Base-by-base conservation (phyloP, 164 flowering plant species). In the Magnolia officinalis region DNA sequence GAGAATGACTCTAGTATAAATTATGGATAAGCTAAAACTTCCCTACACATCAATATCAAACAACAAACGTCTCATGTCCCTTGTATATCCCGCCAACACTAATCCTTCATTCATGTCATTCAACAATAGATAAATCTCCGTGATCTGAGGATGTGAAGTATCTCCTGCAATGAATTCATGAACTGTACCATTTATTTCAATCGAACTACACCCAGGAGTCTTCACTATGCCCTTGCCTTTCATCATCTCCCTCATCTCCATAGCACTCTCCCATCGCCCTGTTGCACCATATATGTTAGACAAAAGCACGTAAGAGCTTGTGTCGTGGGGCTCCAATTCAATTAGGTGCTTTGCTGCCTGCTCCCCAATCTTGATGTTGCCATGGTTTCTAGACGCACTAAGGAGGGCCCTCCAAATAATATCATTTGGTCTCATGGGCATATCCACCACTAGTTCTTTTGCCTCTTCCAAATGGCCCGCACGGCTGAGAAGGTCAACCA, bases 401-500 rank as follows among this genome's bases (percentile, higher is more conserved):
- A 77, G 74, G 13, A 77, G 75, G 13, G 79, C 75, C 49, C 70
- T 77, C 79, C 79, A 77, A 63, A 77, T 18, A 2, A 77, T 52
- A 63, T 51, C 79, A 72, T 77, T 77, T 19, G 79, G 70, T 29
- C 50, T 63, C 79, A 71, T 63, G 8, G 79, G 79, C 74, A 77
- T 77, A 50, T 37, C 64, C 51, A 11, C 51, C 50, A 72, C 70
- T 14, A 77, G 63, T 10, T 19, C 68, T 26, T n/a, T 37, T 71
- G 79, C 70, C 63, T 77, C 79, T 19, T 71, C 71, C 24, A 77
- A 50, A 50, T 72, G 63, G 8, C 79, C 79, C 3, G 79, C 68
- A 24, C 79, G 79, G 19, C 79, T 72, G 24, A 77, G 45, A 50
- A 77, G 74, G 69, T 77, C 79, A 71, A 77, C 79, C 79, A 77